Evolutionary conservation across 306 rosid species (phyloP), one percentile per base, ranked within the genome.

Genomic region (Acacia melanoxylon): DNA sequence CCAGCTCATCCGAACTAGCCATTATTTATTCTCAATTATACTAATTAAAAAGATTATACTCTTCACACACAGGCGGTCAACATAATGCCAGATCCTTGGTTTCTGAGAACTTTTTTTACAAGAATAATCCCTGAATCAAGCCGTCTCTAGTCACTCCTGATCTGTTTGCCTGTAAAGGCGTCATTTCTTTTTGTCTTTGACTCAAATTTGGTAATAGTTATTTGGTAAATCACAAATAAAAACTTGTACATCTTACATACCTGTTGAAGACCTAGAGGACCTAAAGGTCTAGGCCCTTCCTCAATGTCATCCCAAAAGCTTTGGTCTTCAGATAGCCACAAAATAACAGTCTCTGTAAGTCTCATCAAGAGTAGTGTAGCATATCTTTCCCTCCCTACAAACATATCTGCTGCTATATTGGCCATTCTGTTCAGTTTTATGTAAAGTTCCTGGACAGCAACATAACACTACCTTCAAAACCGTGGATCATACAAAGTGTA

Each of bases 251-350:
- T 42, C 22, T 20, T 31, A 48, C 86, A 67, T 78, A 90, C 99
- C 93, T 96, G 99, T 78, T 89, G 98, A 33, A 96, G 90, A 78
- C 99, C 99, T 81, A 92, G 95, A 85, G 97, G 90, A 44, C 98
- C 97, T 44, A 96, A 84, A 78, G 98, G 93, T 85, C 90, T 88
- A 41, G 97, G 97, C 67, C 99, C 99, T 68, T 96, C 98, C 86
- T 96, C 98, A 78, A 96, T 94, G 85, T 96, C 99, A 87, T 94
- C 99, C 99, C 99, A 96, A 81, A 96, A 96, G 88, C 95, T 91
- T 83, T 96, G 99, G 87, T 96, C 99, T 75, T 88, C 94, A 1
- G 99, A 96, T 68, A 96, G 93, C 99, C 99, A 96, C 87, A 96
- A 83, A 77, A 96, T 88, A 82, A 96, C 97, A 56, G 99, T 96